Evolutionary conservation across 345 rosid genomes (phyloP), one percentile per base, ranked within the genome.

Genomic region (Lepidium sativum): DNA sequence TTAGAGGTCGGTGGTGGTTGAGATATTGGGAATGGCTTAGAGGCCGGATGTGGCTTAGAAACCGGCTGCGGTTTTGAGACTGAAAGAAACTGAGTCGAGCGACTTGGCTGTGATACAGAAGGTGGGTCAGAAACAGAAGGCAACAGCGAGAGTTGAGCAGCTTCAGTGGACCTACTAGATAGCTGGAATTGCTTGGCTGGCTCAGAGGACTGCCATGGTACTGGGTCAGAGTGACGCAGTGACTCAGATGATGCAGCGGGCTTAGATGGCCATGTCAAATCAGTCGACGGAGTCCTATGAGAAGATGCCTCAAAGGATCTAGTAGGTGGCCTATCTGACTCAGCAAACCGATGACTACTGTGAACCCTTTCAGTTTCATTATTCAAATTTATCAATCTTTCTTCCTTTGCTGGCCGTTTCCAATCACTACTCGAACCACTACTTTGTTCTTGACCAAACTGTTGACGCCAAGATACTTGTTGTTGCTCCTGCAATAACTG

Each of bases 381-480:
- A 34, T 72, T 77, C 64, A 63, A 69, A 47, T 68, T 75, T 3
- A 64, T 55, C 41, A 31, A 32, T 9, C 65, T 75, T 49, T 42
- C 67, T 39, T 59, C 81, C 47, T 68, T 71, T 9, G 55, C 45
- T 0, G 65, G 65, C 6, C 20, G 59, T 40, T 65, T 64, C 65
- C 65, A 71, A 5, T 64, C 65, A 71, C 39, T 55, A 63, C 73
- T 60, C 13, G 69, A 63, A 63, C 75, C 75, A 56, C 75, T 71
- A 33, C 52, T 72, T 16, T 64, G 75, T 9, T 72, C 76, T 25
- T 65, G 71, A 38, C 71, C 69, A 63, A 72, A 57, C 54, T 72
- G 75, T 21, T 38, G 70, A 54, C 67, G 51, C 68, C 72, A 73
- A 9, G 64, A 61, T 0, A 54, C 70, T 13, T 47, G 69, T 50